Conservation (phyloP, 2,329 filamentous ascomycete species). For the Didymellaceae sp. region DNA sequence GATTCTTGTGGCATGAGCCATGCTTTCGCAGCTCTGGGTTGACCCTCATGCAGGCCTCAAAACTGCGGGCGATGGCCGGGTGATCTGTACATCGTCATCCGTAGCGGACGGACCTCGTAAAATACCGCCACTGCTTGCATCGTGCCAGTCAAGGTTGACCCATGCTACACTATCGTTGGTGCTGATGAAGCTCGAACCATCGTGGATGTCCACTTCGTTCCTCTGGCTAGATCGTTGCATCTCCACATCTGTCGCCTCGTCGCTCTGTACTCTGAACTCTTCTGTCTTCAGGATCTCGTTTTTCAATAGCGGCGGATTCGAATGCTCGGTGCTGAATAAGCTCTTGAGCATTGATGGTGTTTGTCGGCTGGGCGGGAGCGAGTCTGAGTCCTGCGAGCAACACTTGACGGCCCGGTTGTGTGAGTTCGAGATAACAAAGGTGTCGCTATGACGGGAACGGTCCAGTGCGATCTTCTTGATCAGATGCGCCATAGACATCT, state of each 20-base stretch:
- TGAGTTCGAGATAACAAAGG: constrained; percentile 3
- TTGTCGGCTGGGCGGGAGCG: constrained; percentile 3
- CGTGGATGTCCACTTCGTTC: constrained; percentile 1
- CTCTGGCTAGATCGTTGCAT: not conserved
- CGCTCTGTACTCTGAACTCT: constrained; percentile 19
- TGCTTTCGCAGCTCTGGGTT: not conserved
- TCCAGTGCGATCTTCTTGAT: constrained; percentile 41
- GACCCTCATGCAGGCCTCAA: not conserved
- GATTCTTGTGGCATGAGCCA: not conserved
- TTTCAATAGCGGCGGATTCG: not conserved
- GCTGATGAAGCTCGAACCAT: constrained; percentile 5
- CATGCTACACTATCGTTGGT: constrained; percentile 3
- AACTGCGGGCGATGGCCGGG: constrained; percentile 2
- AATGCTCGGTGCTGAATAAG: constrained; percentile 12
- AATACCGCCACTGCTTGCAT: not conserved
- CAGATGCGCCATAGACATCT: constrained; percentile 47
- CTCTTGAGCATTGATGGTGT: constrained; percentile 16
- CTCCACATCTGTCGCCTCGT: not conserved
- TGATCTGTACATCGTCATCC: not conserved
- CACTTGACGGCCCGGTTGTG: constrained; percentile 3
- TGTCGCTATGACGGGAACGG: constrained; percentile 7
- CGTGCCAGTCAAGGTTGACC: not conserved
- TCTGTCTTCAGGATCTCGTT: constrained; percentile 12
- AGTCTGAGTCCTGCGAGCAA: constrained; percentile 4
- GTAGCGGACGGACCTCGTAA: not conserved